Percentiles rank a stretch among this genome's conserved stretches.
Conservation (phyloP, 768 basidiomycete species). For the Leccinum disarticulatum region DNA sequence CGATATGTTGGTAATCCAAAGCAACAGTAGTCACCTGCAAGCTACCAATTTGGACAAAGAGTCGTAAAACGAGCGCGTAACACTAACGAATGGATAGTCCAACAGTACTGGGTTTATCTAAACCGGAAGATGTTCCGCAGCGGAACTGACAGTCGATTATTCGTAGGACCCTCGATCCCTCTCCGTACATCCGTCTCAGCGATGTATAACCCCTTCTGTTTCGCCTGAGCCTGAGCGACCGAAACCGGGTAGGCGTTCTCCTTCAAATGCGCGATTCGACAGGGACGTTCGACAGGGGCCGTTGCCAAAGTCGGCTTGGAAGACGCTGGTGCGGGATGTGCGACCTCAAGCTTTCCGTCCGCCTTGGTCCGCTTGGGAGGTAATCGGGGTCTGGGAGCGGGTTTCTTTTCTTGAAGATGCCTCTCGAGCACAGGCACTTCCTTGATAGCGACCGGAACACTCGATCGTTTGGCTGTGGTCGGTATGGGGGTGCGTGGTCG, state of each 20-base stretch:
- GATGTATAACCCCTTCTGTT: constrained; percentile 11
- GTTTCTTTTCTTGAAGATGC: constrained; percentile 14
- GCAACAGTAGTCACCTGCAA: neutral
- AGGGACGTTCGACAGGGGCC: constrained; percentile 15
- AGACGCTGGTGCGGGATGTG: neutral
- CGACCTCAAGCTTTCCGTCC: constrained; percentile 6
- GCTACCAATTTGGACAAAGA: neutral
- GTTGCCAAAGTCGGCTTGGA: constrained; percentile 7
- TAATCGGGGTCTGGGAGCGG: constrained; percentile 11
- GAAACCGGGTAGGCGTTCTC: constrained; percentile 9
- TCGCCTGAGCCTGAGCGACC: constrained; percentile 11
- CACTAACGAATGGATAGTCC: neutral
- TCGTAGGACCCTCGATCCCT: constrained; percentile 28
- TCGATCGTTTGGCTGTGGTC: neutral
- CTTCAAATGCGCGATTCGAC: constrained; percentile 14
- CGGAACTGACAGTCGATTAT: constrained; percentile 28
- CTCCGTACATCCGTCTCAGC: constrained; percentile 21
- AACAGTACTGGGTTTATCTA: constrained; percentile 16
- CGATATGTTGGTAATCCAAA: neutral
- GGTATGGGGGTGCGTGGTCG: constrained; percentile 15
- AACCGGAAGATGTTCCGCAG: constrained; percentile 35
- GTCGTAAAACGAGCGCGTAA: constrained; percentile 16
- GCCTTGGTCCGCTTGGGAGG: constrained; percentile 16
- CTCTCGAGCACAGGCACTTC: constrained; percentile 1
- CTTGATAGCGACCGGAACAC: neutral